Percentiles rank a stretch among this genome's conserved stretches.
Conservation (phyloP, 352 stramenopile species). For the Phytophthora meadii region DNA sequence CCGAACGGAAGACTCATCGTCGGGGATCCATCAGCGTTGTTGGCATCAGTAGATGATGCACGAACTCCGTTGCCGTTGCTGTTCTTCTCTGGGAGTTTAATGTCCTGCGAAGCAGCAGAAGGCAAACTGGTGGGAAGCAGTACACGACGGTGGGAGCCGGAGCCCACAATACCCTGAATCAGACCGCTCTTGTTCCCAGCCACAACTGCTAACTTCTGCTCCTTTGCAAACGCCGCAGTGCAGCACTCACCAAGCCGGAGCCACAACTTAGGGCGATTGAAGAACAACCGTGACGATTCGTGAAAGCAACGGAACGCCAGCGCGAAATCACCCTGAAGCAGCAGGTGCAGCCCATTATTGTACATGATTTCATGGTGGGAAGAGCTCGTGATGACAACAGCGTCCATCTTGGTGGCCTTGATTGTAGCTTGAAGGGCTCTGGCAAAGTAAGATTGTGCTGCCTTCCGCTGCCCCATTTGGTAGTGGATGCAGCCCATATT, state of each 20-base stretch:
- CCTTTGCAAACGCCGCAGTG: constrained; percentile 82
- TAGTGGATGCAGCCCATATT: constrained; percentile 95
- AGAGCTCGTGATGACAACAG: constrained; percentile 71
- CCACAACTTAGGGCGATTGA: constrained; percentile 93
- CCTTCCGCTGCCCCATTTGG: constrained; percentile 90
- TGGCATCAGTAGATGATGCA: constrained; percentile 30
- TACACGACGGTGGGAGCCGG: constrained; percentile 82
- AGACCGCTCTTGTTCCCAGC: constrained; percentile 84
- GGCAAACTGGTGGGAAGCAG: constrained; percentile 78
- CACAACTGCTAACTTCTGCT: constrained; percentile 60
- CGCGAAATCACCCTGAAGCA: constrained; percentile 83
- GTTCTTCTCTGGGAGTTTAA: constrained; percentile 71
- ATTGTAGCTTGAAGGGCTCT: constrained; percentile 75
- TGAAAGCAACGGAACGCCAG: constrained; percentile 92
- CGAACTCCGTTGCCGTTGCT: constrained; percentile 48
- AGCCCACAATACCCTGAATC: constrained; percentile 81
- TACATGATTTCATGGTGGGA: constrained; percentile 92
- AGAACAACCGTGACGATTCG: constrained; percentile 87
- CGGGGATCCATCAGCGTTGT: constrained; percentile 49
- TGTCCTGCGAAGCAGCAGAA: constrained; percentile 63
- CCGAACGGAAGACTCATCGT: constrained; percentile 89
- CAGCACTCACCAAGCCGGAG: constrained; percentile 93
- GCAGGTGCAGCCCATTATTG: constrained; percentile 92
- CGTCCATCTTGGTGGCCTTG: constrained; percentile 61
- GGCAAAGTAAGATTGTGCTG: constrained; percentile 92